Base-by-base conservation (phyloP, 257 asterid genomes). In the Gentiana macrophylla region DNA sequence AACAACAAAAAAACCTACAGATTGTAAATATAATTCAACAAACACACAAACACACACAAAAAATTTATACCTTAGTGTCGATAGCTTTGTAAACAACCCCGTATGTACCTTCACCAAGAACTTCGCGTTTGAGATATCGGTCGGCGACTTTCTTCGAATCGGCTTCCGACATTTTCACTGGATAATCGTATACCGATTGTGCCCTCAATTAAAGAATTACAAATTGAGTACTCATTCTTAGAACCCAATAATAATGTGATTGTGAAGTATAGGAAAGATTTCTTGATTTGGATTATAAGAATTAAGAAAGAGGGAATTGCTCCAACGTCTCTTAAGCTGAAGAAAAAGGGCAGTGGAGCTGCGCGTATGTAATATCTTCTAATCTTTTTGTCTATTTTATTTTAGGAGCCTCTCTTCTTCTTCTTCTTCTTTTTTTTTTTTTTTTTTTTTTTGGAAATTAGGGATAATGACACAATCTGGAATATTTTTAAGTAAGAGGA, bases 81-180 rank as follows among this genome's bases (percentile, higher is more conserved):
- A 85, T 87, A 53, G 94, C 97, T 66, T 87, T 91, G 81, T 59
- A 84, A 54, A 91, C 94, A 62, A 84, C 97, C 37, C 98, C 98
- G 51, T 87, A 83, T 13, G 98, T 85, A 45, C 97, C 97, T 72
- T 87, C 94, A 49, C 94, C 95, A n/a, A 91, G 90, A 15, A 78
- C 75, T 61, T 83, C 94, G 24, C 86, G 82, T 67, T 81, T 91
- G 53, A 83, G 80, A 65, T 91, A 91, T 59, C 93, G 94, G 76
- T 84, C 94, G 59, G 87, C 95, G n/a, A 91, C 94, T 68, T 81
- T 84, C 76, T 83, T 86, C 10, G 69, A 61, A 66, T 70, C 83
- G 69, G 63, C 74, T 34, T 77, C 84, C 50, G 87, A 58, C 96
- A 87, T 86, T 58, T 44, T 65, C 37, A 32, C 2, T 36, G 8